Conservation (phyloP, 2,329 filamentous ascomycete species). For the Botrytis porri region DNA sequence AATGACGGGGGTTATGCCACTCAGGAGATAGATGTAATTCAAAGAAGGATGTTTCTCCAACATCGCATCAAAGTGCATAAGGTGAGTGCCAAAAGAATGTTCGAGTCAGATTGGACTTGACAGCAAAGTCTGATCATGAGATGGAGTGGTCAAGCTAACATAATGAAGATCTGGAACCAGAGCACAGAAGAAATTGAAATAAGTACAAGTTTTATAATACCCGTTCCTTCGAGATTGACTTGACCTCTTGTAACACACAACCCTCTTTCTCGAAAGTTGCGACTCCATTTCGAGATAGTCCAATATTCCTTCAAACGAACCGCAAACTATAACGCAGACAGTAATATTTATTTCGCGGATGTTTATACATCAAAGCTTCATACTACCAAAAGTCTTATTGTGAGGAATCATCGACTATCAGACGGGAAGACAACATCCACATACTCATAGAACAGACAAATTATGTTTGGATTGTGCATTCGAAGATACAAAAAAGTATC, state of each 20-base stretch:
- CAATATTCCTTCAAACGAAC: not conserved
- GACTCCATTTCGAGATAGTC: not conserved
- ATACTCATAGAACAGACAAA: not conserved
- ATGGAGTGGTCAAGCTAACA: not conserved
- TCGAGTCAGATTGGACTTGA: not conserved
- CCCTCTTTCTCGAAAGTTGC: not conserved
- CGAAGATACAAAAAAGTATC: not conserved
- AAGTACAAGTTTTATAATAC: not conserved
- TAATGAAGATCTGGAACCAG: not conserved
- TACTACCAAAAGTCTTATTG: not conserved
- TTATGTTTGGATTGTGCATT: not conserved
- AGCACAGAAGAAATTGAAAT: not conserved
- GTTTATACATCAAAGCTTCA: rapidly evolving
- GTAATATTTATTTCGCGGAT: not conserved
- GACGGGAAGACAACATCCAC: not conserved
- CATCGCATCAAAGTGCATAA: not conserved
- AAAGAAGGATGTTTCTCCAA: not conserved
- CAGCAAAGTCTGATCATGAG: not conserved
- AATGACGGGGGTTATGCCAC: not conserved
- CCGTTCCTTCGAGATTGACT: not conserved
- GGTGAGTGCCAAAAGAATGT: not conserved
- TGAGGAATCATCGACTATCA: too few relatives aligned
- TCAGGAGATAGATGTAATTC: not conserved
- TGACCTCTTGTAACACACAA: rapidly evolving
- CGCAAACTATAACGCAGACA: not conserved